Conservation (phyloP, 176 grass and related monocot species). For the Dactylis glomerata region DNA sequence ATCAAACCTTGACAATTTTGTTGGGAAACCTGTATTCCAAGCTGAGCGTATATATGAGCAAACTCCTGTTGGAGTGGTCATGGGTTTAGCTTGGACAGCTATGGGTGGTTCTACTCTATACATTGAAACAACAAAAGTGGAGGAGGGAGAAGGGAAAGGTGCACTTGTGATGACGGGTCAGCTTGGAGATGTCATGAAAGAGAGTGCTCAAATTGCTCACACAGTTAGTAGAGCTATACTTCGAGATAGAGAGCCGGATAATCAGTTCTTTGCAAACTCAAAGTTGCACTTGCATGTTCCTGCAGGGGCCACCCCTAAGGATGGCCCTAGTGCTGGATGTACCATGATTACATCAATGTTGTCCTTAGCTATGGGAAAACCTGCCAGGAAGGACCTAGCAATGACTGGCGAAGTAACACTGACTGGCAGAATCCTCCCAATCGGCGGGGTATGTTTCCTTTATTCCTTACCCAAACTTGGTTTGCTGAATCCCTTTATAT, state of each 20-base stretch:
- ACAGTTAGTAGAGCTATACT: slow-evolving; percentile 86
- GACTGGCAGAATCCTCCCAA: slow-evolving; percentile 89
- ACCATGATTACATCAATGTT: slow-evolving; percentile 97
- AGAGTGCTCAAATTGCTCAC: slow-evolving; percentile 92
- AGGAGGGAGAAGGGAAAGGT: slow-evolving; percentile 86
- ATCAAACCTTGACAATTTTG: slow-evolving; percentile 77
- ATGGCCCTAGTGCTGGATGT: slow-evolving; percentile 87
- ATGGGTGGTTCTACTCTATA: slow-evolving; percentile 89
- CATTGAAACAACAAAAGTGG: slow-evolving; percentile 76
- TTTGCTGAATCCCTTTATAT: background rate
- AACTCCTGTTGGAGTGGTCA: slow-evolving; percentile 92
- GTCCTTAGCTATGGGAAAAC: slow-evolving; percentile 80
- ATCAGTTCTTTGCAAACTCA: slow-evolving; percentile 69
- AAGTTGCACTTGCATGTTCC: slow-evolving; percentile 95
- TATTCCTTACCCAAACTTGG: slow-evolving; percentile 1
- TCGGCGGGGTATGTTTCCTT: slow-evolving; percentile 73
- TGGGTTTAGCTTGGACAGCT: slow-evolving; percentile 96
- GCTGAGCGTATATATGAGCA: slow-evolving; percentile 90
- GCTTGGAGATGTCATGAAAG: slow-evolving; percentile 98
- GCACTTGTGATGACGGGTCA: slow-evolving; percentile 84
- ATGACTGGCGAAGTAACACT: slow-evolving; percentile 98
- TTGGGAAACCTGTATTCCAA: slow-evolving; percentile 97
- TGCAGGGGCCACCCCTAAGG: slow-evolving; percentile 91
- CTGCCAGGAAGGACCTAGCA: slow-evolving; percentile 76
- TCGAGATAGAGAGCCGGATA: slow-evolving; percentile 57